These are phyloP conservation scores for Cryphonectria nitschkei DNA, from an alignment of 2,329 filamentous ascomycete genomes.

Conservation along the genomic window DNA sequence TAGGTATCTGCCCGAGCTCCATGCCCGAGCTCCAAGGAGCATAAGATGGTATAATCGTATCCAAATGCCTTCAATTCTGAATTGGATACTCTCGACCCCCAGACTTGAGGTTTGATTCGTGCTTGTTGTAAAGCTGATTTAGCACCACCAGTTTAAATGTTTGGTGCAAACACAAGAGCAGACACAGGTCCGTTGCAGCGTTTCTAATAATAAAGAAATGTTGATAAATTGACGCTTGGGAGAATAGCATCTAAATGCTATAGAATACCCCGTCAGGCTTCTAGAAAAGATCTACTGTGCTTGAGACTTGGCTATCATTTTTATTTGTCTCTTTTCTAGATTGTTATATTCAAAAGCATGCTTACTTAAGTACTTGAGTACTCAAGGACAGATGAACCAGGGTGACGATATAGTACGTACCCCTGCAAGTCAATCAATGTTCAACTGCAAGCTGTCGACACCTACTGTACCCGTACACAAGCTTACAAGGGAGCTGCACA, in stretches of 20 bases:
- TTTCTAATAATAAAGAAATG: no score
- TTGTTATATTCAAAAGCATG: background rate
- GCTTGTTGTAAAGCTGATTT: background rate
- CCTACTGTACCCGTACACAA: background rate
- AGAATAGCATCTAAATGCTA: background rate
- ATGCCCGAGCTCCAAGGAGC: background rate
- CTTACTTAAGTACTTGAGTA: background rate
- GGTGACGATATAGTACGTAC: background rate
- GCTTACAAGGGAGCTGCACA: constrained; percentile 1
- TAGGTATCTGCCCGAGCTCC: background rate
- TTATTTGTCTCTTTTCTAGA: background rate
- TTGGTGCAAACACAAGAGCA: background rate
- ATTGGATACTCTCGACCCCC: background rate
- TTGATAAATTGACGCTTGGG: background rate
- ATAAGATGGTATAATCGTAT: background rate
- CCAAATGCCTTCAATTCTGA: background rate
- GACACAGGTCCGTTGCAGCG: background rate
- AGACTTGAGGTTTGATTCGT: no score
- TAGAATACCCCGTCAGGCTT: no score
- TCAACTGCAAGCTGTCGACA: constrained; percentile 14
- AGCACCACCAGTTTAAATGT: background rate
- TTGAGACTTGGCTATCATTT: background rate
- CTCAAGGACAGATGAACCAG: background rate
- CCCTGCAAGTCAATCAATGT: constrained; percentile 9
- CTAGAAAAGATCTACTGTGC: background rate